These are phyloP conservation scores for Pichia scutulata DNA, from an alignment of 805 yeast genomes.

Conservation along the genomic window DNA sequence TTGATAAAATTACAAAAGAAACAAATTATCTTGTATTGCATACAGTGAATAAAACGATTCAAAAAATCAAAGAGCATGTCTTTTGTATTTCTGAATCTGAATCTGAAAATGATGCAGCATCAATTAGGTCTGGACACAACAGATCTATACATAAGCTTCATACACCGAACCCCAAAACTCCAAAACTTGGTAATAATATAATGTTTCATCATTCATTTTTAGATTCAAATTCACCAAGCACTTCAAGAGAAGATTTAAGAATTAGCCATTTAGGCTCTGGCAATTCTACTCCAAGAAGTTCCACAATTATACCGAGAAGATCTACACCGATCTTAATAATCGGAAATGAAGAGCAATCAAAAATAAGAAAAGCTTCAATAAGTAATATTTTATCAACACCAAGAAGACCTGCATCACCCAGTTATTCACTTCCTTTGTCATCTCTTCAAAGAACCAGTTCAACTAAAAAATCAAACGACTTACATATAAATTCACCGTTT, in stretches of 20 bases:
- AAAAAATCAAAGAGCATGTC: conserved; percentile 37
- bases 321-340: conserved; percentile 24
- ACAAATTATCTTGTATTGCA: conserved; percentile 61
- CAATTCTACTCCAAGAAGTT: conserved; percentile 18
- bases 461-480: conserved; percentile 24
- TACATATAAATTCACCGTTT: conserved; percentile 7
- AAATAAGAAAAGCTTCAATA: conserved; percentile 2
- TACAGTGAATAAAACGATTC: conserved; percentile 57
- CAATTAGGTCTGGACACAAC: conserved; percentile 7
- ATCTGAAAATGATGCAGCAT: conserved; percentile 14
- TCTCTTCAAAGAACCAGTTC: conserved; percentile 48
- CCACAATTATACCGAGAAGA: conserved; percentile 11
- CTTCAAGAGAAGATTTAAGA: conserved; percentile 2
- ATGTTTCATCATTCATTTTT: conserved; percentile 19
- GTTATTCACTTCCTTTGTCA: conserved; percentile 47
- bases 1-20: conserved; percentile 69
- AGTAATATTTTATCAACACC: conserved; percentile 1
- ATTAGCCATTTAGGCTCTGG: conserved; percentile 12
- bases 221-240: conserved; percentile 11
- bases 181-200: conserved; percentile 7
- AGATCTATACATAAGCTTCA: conserved; percentile 2
- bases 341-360: conserved; percentile 13
- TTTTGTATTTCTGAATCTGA: conserved; percentile 17
- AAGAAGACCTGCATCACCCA: conserved; percentile 23
- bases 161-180: conserved; percentile 12